phyloP scores from a whole-genome alignment of 805 yeast genomes.

The Sugiyamaella valdiviana region DNA sequence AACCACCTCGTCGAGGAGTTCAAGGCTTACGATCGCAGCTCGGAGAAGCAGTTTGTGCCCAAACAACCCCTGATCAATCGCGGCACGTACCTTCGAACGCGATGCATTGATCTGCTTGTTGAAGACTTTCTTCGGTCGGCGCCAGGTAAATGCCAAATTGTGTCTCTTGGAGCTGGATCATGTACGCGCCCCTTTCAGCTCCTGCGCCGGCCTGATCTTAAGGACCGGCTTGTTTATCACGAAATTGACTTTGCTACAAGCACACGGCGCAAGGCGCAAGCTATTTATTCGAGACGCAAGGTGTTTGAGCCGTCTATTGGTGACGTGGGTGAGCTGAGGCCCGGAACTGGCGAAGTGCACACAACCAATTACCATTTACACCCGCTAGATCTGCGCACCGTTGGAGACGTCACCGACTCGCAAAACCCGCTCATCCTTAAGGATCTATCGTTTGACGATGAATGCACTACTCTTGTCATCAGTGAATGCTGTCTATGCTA shows the following conservation, averaged over 20 bases:
- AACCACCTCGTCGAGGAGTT: conserved; percentile 19
- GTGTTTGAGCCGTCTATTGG: conserved; percentile 28
- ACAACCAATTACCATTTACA: conserved; percentile 43
- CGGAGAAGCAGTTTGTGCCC: conserved; percentile 19
- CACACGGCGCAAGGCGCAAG: conserved; percentile 44
- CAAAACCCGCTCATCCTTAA: background rate
- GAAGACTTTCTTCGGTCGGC: conserved; percentile 31
- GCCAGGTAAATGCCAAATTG: conserved; percentile 39
- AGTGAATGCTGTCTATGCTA: conserved; percentile 79
- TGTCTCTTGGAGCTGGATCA: conserved; percentile 77
- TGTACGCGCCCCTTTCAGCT: conserved; percentile 61
- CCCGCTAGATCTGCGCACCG: conserved; percentile 48
- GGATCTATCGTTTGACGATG: conserved; percentile 35
- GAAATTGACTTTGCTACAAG: conserved; percentile 63
- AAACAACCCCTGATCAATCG: conserved; percentile 57
- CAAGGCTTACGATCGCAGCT: conserved; percentile 10
- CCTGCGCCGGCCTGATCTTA: conserved; percentile 27
- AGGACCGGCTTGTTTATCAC: conserved; percentile 36
- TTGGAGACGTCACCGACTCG: conserved; percentile 17
- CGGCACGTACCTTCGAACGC: conserved; percentile 52
- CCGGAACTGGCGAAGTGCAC: conserved; percentile 16
- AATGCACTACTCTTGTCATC: conserved; percentile 44
- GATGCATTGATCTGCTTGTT: conserved; percentile 39
- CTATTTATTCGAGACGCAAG: conserved; percentile 31
- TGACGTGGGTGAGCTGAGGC: conserved; percentile 22